phyloP scores from a whole-genome alignment of 1,139 yeast genomes.

The Taphrina populina region DNA sequence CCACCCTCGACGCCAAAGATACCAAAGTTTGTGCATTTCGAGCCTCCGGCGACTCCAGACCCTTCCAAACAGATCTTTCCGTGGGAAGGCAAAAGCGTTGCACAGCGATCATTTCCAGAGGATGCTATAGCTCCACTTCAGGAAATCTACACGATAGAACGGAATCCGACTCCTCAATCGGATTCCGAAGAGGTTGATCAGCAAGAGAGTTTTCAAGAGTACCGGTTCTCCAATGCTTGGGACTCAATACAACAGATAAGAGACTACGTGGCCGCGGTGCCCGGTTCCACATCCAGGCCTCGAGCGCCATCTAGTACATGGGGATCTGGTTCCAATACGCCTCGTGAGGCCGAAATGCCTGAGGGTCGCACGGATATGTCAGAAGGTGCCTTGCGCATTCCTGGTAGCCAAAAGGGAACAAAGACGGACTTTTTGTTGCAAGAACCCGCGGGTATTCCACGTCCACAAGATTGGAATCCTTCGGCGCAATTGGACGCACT shows the following conservation, averaged over 20 bases:
- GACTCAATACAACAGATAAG: constrained; percentile 22
- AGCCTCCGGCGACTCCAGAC: constrained; percentile 18
- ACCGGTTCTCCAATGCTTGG: constrained; percentile 29
- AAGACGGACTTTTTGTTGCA: constrained; percentile 21
- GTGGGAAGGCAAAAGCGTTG: constrained; percentile 24
- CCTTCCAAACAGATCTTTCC: constrained; percentile 26
- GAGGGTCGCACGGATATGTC: constrained; percentile 8
- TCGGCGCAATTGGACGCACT: constrained; percentile 18
- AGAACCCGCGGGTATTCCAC: constrained; percentile 19
- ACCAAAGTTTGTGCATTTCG: constrained; percentile 29
- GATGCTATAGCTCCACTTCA: constrained; percentile 33
- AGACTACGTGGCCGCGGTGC: constrained; percentile 18
- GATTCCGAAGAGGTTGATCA: constrained; percentile 2
- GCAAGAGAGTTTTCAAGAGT: constrained; percentile 2
- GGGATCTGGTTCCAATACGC: constrained; percentile 28
- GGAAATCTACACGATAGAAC: constrained; percentile 17
- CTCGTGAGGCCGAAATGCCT: constrained; percentile 24
- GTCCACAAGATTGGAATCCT: constrained; percentile 32
- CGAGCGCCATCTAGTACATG: constrained; percentile 24
- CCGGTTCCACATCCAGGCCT: constrained; percentile 16
- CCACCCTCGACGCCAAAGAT: constrained; percentile 37
- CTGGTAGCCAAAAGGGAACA: constrained; percentile 14
- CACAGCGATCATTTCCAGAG: constrained; percentile 30
- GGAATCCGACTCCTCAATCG: constrained; percentile 3
- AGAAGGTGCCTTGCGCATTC: constrained; percentile 4